A percentile compares a stretch with the other conserved stretches of the same genome.
phyloP scores from a whole-genome alignment of 352 stramenopile species.

The Phytopythium montanum region DNA sequence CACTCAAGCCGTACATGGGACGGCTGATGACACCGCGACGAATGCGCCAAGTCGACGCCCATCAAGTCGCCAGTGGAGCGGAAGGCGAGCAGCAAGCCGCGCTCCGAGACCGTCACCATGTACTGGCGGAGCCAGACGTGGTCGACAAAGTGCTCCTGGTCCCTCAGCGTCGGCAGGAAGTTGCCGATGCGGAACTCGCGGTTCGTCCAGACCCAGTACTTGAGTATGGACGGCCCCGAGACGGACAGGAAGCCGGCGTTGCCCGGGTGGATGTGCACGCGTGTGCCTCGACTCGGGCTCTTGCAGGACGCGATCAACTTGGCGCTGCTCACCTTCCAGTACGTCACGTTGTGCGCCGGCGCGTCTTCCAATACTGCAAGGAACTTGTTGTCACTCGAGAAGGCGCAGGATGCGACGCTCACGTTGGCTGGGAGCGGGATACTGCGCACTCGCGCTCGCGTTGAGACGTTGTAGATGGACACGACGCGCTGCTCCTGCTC shows the following conservation, averaged over 20 bases:
- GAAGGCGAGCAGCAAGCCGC: slow-evolving; percentile 63
- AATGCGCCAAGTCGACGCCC: slow-evolving; percentile 63
- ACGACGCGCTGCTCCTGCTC: slow-evolving; percentile 47
- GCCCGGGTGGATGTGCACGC: slow-evolving; percentile 66
- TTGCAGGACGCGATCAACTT: slow-evolving; percentile 71
- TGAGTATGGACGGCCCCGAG: slow-evolving; percentile 70
- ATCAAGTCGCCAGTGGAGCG: slow-evolving; percentile 42
- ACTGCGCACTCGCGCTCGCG: slow-evolving; percentile 36
- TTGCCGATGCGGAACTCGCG: slow-evolving; percentile 78
- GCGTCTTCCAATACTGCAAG: slow-evolving; percentile 67
- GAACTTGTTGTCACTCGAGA: slow-evolving; percentile 77
- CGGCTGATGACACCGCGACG: slow-evolving; percentile 58
- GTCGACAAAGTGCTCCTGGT: slow-evolving; percentile 84
- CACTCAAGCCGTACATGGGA: slow-evolving; percentile 72
- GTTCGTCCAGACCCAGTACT: slow-evolving; percentile 76
- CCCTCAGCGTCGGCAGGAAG: slow-evolving; percentile 62
- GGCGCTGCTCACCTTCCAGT: slow-evolving; percentile 78
- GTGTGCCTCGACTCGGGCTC: slow-evolving; percentile 56
- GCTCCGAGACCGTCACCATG: slow-evolving; percentile 69
- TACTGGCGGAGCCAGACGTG: slow-evolving; percentile 73
- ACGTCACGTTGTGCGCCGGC: slow-evolving; percentile 64
- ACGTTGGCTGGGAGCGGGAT: slow-evolving; percentile 47
- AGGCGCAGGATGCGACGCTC: slow-evolving; percentile 60
- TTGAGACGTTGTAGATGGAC: slow-evolving; percentile 58
- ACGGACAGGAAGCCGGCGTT: slow-evolving; percentile 75